Percentiles rank a stretch among this genome's conserved stretches.
These are phyloP conservation scores for Tephrocybe sp. DNA, from an alignment of 768 basidiomycete genomes.

Conservation along the genomic window DNA sequence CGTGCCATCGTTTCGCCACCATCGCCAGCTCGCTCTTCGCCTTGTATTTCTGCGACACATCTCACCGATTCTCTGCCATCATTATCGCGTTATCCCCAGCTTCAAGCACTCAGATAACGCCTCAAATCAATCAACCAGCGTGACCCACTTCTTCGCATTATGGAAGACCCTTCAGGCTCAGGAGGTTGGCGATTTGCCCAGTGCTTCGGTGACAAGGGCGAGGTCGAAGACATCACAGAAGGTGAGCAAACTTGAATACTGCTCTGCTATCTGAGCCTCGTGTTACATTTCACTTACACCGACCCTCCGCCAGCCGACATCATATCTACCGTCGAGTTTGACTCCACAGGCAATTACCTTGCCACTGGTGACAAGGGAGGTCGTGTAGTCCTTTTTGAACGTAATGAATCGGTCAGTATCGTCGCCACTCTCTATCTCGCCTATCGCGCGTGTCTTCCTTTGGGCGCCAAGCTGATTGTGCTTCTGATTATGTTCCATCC, in stretches of 20 bases:
- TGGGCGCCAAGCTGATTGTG: slow-evolving; percentile 29
- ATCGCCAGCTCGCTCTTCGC: slow-evolving; percentile 20
- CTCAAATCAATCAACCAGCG: slow-evolving; percentile 20
- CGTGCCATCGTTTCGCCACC: slow-evolving; percentile 23
- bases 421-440: slow-evolving; percentile 10
- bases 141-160: slow-evolving; percentile 28
- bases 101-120: slow-evolving; percentile 19
- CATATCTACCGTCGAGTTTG: slow-evolving; percentile 99
- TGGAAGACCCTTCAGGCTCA: slow-evolving; percentile 87
- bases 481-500: slow-evolving; percentile 25
- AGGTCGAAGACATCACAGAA: slow-evolving; percentile 99
- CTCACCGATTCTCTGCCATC: slow-evolving; percentile 7
- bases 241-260: slow-evolving; percentile 54
- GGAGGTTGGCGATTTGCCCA: slow-evolving; percentile 99
- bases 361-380: slow-evolving; percentile 99
- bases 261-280: slow-evolving; percentile 3
- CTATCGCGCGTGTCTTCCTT: slow-evolving; percentile 16
- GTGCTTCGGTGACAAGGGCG: slow-evolving; percentile 99
- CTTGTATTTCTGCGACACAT: slow-evolving; percentile 23
- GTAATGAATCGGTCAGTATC: slow-evolving; percentile 84
- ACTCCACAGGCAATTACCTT: slow-evolving; percentile 98
- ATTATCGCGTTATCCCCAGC: slow-evolving; percentile 24
- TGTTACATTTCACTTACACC: slow-evolving; percentile 14
- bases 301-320: slow-evolving; percentile 81
- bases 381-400: slow-evolving; percentile 96